Percentiles rank a stretch among this genome's conserved stretches.
phyloP scores from a whole-genome alignment of 2,329 filamentous ascomycete species.

The Gaeumannomyces sp. region DNA sequence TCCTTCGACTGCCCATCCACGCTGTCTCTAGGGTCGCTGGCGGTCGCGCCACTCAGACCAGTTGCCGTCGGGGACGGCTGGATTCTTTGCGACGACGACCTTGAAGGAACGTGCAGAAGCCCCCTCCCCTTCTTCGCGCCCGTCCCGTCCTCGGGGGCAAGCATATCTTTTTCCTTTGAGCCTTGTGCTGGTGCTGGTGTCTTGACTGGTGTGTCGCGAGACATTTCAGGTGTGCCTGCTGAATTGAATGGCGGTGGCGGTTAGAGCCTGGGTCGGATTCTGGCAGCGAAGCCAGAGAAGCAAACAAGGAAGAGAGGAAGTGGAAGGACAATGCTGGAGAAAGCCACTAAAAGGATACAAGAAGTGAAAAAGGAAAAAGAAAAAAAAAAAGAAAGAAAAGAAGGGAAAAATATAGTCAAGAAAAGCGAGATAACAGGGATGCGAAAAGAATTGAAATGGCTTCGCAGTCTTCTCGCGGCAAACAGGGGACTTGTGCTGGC shows the following conservation, averaged over 20 bases:
- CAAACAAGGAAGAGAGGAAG: neutral
- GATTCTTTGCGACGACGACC: constrained; percentile 56
- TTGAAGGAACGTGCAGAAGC: constrained; percentile 53
- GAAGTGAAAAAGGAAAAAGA: too few relatives aligned
- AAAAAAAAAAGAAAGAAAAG: neutral
- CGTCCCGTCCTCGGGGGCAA: constrained; percentile 35
- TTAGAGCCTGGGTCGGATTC: neutral
- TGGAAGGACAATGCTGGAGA: neutral
- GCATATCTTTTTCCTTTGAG: constrained; percentile 37
- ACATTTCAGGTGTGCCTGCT: constrained; percentile 19
- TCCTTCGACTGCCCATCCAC: constrained; percentile 60
- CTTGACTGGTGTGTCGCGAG: constrained; percentile 28
- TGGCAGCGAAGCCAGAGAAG: neutral
- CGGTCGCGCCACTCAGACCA: constrained; percentile 53
- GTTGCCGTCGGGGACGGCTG: constrained; percentile 54
- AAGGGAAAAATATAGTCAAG: neutral
- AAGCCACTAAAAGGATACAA: neutral
- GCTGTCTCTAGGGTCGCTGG: constrained; percentile 54
- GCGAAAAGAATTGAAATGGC: neutral
- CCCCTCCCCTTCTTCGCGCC: constrained; percentile 43
- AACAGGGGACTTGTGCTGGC: neutral
- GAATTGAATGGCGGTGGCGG: constrained; percentile 5
- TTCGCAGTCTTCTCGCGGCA: neutral
- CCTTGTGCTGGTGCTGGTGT: constrained; percentile 29
- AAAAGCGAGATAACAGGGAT: neutral